phyloP scores from a whole-genome alignment of 139 green algal genomes.

The Auxenochlorella pyrenoidosa region DNA sequence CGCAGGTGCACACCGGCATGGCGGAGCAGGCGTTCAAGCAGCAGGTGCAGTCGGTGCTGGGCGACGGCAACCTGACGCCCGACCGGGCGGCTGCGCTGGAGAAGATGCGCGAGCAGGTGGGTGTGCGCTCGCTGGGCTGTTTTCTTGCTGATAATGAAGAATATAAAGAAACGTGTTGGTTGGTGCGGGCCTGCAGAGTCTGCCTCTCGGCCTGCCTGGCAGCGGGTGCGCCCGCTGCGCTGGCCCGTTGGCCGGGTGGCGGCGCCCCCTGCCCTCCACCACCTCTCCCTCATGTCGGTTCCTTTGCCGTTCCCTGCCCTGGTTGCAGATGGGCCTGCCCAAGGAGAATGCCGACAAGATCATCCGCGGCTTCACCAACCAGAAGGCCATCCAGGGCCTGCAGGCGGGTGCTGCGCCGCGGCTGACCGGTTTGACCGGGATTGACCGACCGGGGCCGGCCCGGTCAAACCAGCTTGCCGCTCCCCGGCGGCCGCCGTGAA shows the following conservation, averaged over 20 bases:
- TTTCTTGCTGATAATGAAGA: too few species aligned
- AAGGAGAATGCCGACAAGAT: slow-evolving; percentile 90
- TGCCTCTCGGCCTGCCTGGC: too few species aligned
- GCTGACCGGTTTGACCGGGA: too few species aligned
- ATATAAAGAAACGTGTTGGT: too few species aligned
- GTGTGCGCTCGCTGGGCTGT: background rate
- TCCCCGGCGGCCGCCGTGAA: too few species aligned
- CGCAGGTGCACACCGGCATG: slow-evolving; percentile 82
- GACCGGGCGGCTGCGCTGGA: slow-evolving; percentile 84
- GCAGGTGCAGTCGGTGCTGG: slow-evolving; percentile 71
- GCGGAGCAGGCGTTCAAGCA: slow-evolving; percentile 93
- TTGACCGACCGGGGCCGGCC: too few species aligned
- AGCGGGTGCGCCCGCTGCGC: too few species aligned
- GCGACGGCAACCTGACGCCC: slow-evolving; percentile 74
- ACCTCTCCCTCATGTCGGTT: too few species aligned
- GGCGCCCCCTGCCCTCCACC: too few species aligned
- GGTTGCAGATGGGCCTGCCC: slow-evolving; percentile 70
- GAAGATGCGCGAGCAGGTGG: slow-evolving; percentile 73
- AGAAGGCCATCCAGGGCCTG: slow-evolving; percentile 59
- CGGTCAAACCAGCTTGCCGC: too few species aligned
- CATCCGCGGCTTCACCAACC: slow-evolving; percentile 77
- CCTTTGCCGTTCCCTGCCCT: background rate
- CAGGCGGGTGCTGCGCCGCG: slow-evolving; percentile 1
- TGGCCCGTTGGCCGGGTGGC: too few species aligned
- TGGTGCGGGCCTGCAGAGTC: too few species aligned